Base-by-base conservation (phyloP, 2,329 filamentous ascomycete species). In the Ophiostoma australiae region DNA sequence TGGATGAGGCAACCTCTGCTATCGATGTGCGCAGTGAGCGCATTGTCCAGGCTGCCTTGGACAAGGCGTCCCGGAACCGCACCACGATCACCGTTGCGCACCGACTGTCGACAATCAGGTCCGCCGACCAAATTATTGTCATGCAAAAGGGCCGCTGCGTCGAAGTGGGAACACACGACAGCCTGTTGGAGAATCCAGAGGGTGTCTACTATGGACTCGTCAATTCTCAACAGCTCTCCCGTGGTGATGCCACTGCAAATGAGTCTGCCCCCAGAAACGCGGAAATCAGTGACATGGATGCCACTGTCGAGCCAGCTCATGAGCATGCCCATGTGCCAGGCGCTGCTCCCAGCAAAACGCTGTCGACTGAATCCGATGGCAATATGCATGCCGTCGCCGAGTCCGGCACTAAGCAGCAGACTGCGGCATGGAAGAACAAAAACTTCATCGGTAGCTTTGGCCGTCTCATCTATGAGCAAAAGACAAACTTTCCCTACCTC, bases 81-180 rank as follows among this genome's bases (percentile, higher is more conserved):
- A 98, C 95, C 0, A 97, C 93, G 73, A 92, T 99, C 0, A 97
- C 97, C 77, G 91, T 98, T 4, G 91, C 91, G 0, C 90, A 93
- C 78, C 84, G 90, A 1, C 81, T 93, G 1, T 90, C 88, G 0
- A 92, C 90, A 0, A 89, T 92, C 74, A 89, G 88, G 77, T 88
- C 90, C 74, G 92, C 92, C 0, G 89, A 95, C 76, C 87, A 89
- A 44, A 95, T 96, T 70, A 81, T 94, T 6, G 92, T 95, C 0
- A 79, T 95, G 69, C 84, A 89, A 63, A 86, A 89, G 74, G 92
- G 92, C 5, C 80, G 84, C 69, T 85, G 92, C 0, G 84, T 90
- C 4, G 91, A 96, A 78, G 82, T 89, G 75, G 92, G 92, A 0
- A 92, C 86, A 0, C 92, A 96, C 74, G 86, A 92, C 8, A 84